Evolutionary conservation across 768 basidiomycete genomes (phyloP).

Genomic region (Hygrocybe punicea): DNA sequence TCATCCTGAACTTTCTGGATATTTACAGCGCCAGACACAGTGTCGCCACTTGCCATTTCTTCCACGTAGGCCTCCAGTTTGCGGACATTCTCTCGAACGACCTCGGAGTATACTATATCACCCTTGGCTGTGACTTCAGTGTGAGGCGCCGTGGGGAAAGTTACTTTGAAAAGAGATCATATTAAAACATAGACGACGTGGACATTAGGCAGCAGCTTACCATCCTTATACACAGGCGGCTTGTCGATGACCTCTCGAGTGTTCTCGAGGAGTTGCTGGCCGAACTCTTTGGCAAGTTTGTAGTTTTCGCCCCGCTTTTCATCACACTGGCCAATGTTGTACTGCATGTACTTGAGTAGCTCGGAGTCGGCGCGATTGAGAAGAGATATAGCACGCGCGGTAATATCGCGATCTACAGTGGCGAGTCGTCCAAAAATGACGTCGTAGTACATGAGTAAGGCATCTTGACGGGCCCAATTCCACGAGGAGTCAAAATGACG

Average conservation of each 20-base stretch:
- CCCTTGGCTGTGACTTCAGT: slow-evolving; percentile 93
- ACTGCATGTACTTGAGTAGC: slow-evolving; percentile 92
- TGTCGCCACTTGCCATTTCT: slow-evolving; percentile 96
- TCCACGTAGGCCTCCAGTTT: slow-evolving; percentile 97
- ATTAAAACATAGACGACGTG: slow-evolving; percentile 6
- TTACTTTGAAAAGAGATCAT: slow-evolving; percentile 51
- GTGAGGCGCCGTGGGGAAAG: slow-evolving; percentile 96
- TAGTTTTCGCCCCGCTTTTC: slow-evolving; percentile 85
- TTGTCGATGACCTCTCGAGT: slow-evolving; percentile 77
- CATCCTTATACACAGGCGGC: slow-evolving; percentile 94
- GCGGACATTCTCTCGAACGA: slow-evolving; percentile 92
- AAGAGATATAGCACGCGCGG: slow-evolving; percentile 93
- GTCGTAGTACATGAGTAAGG: slow-evolving; percentile 95
- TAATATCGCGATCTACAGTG: slow-evolving; percentile 93
- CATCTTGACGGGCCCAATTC: slow-evolving; percentile 99
- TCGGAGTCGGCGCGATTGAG: slow-evolving; percentile 96
- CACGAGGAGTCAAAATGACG: slow-evolving; percentile 98
- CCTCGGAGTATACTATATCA: slow-evolving; percentile 92
- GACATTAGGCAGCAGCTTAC: slow-evolving; percentile 44
- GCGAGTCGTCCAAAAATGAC: slow-evolving; percentile 95
- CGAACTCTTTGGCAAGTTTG: slow-evolving; percentile 94
- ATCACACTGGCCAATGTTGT: slow-evolving; percentile 82
- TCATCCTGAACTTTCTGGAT: slow-evolving; percentile 98
- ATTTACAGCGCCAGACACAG: slow-evolving; percentile 78
- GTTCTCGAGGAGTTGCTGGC: slow-evolving; percentile 93